Conservation (phyloP, 352 stramenopile species). For the Globisporangium nodosum region DNA sequence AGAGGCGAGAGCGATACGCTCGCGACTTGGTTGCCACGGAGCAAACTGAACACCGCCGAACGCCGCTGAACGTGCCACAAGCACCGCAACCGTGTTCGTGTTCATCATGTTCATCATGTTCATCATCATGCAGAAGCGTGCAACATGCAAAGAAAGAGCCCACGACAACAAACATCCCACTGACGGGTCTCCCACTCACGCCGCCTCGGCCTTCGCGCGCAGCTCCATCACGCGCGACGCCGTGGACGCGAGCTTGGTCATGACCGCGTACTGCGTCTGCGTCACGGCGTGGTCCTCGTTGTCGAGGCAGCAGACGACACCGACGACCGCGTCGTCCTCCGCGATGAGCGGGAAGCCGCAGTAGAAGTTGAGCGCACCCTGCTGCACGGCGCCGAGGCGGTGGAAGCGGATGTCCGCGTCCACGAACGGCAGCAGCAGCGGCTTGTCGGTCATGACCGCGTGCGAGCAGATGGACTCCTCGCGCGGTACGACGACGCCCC, state of each 20-base stretch:
- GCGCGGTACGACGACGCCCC: conserved; percentile 24
- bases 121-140: too few relatives aligned
- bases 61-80: too few relatives aligned
- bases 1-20: too few relatives aligned
- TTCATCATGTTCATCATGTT: too few relatives aligned
- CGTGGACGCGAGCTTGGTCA: conserved; percentile 34
- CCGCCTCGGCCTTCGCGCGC: conserved; percentile 4
- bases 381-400: conserved; percentile 27
- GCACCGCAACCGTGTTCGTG: too few relatives aligned
- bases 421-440: conserved; percentile 44
- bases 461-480: conserved; percentile 54
- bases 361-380: conserved; percentile 49
- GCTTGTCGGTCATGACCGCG: conserved; percentile 46
- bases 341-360: conserved; percentile 49
- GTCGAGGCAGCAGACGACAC: conserved; percentile 52
- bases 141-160: too few relatives aligned
- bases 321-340: conserved; percentile 30
- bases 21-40: too few relatives aligned
- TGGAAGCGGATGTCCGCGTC: conserved; percentile 59
- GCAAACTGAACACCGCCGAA: too few relatives aligned
- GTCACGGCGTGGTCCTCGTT: conserved; percentile 34
- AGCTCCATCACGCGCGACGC: conserved; percentile 37
- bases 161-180: too few relatives aligned
- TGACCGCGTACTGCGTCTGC: conserved; percentile 50
- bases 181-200: background rate